Evolutionary conservation across 306 rosid species (phyloP), one percentile per base, ranked within the genome.

Genomic region (Carpinus fangiana): DNA sequence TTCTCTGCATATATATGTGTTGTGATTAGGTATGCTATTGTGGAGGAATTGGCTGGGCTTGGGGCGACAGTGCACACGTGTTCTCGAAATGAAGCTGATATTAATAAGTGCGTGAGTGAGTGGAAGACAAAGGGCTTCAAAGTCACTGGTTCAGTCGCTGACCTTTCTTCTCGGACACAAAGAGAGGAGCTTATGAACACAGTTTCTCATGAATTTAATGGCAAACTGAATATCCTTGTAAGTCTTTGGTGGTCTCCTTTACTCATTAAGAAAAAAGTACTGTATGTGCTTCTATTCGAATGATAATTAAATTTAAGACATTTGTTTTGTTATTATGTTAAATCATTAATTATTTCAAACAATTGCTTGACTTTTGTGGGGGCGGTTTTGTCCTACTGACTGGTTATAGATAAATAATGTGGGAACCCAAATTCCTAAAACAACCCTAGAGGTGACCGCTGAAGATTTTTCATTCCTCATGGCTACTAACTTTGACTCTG

Each of bases 141-240:
- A 52, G 84, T 82, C 20, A 76, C 76, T 2, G 84, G 84, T 36
- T 85, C 89, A 0, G 62, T 79, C 1, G 79, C 82, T 46, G 86
- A 85, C 43, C 7, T 79, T 43, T 0, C 84, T 0, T 82, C 80
- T 60, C 73, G 57, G 60, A 26, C 54, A 21, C 73, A 85, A 0
- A 62, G 82, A 76, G 60, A 79, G 59, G 74, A 82, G 0, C 82
- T 79, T 45, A 36, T 79, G 3, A 5, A 66, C 45, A 75, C 34
- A 79, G 53, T 85, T 56, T 75, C 83, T 10, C 70, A 80, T 51
- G 1, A 62, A 52, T 85, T 85, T 41, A 57, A 85, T 17, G 88
- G 83, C 71, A 85, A 79, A 80, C 84, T 82, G 52, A 74, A 79
- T 34, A 79, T 85, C 46, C 88, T 85, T 71, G 86, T 84, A 14